Base-by-base conservation (phyloP, 345 rosid genomes). In the Carallia brachiata region DNA sequence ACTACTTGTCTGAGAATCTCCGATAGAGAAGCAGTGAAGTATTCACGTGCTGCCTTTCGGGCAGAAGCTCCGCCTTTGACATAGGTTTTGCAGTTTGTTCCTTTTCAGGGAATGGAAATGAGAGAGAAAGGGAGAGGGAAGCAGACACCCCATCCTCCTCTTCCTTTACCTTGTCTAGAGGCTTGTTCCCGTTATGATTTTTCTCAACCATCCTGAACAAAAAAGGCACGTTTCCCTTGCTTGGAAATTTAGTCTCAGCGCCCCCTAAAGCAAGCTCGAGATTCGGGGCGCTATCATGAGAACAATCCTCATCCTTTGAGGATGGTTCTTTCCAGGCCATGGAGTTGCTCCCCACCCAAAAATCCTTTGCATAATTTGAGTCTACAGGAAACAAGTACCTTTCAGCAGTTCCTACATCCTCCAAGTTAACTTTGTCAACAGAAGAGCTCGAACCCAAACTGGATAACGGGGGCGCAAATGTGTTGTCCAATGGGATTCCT, bases 261-360 rank as follows among this genome's bases (percentile, higher is more conserved):
- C 93, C 98, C 77, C 93, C 98, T 77, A 91, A 80, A 63, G 96
- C 96, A 76, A 94, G 97, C 80, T 94, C 93, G 1, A 94, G 95
- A 77, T 90, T 86, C 30, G 97, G 98, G 57, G 81, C 66, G 65
- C 59, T 84, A 68, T 86, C 88, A 19, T 27, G 73, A 69, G 67
- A 39, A 61, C 34, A 74, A 50, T 65, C 75, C 63, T 69, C 77
- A 39, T 62, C 73, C 74, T 70, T 56, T 13, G 78, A 69, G 18
- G 74, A 55, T 56, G 58, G 68, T 36, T 70, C 81, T 59, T 80
- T 83, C 79, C 84, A 73, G 15, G 83, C 78, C 65, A 76, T 67
- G 32, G 82, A 72, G 76, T 63, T 72, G 62, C 68, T 75, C 23
- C 52, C 82, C 75, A 80, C 52, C 57, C 28, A 81, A 16, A 75